Percentiles rank a stretch among this genome's conserved stretches.
phyloP scores from a whole-genome alignment of 345 rosid species.

The Geranium rotundifolium region DNA sequence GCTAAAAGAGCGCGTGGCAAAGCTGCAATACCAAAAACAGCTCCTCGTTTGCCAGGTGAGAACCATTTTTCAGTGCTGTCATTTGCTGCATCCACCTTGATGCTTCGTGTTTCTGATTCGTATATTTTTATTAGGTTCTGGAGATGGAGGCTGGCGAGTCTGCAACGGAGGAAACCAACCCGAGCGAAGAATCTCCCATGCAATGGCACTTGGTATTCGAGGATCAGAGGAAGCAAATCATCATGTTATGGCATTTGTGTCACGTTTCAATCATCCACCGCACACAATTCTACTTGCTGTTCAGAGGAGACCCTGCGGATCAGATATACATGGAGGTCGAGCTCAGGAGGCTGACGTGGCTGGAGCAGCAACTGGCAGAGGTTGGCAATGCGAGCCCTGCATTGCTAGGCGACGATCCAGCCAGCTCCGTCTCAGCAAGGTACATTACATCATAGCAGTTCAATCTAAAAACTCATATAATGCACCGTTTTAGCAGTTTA shows the following conservation, averaged over 20 bases:
- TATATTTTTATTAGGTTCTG: conserved; percentile 39
- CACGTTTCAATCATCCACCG: conserved; percentile 86
- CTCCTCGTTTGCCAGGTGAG: conserved; percentile 92
- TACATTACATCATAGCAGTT: conserved; percentile 7
- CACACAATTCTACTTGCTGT: conserved; percentile 74
- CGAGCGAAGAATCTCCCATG: conserved; percentile 38
- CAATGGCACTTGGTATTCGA: conserved; percentile 65
- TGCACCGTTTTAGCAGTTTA: too few species aligned
- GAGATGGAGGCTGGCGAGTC: conserved; percentile 65
- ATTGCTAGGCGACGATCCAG: conserved; percentile 82
- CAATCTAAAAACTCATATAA: too few species aligned
- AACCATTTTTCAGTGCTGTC: neutral
- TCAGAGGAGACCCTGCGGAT: conserved; percentile 72
- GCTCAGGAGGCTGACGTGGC: conserved; percentile 71
- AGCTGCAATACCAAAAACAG: conserved; percentile 93
- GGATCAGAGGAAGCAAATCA: conserved; percentile 73
- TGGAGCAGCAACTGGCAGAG: conserved; percentile 88
- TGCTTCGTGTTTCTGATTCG: neutral
- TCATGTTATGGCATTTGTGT: conserved; percentile 96
- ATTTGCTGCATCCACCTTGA: neutral
- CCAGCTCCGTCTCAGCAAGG: conserved; percentile 80
- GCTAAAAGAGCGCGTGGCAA: conserved; percentile 88
- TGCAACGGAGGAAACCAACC: conserved; percentile 26
- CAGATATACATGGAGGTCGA: conserved; percentile 93
- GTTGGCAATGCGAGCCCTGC: conserved; percentile 97